Evolutionary conservation across 2,329 filamentous ascomycete species (phyloP).

Genomic region (Pestalotiopsis sp.): DNA sequence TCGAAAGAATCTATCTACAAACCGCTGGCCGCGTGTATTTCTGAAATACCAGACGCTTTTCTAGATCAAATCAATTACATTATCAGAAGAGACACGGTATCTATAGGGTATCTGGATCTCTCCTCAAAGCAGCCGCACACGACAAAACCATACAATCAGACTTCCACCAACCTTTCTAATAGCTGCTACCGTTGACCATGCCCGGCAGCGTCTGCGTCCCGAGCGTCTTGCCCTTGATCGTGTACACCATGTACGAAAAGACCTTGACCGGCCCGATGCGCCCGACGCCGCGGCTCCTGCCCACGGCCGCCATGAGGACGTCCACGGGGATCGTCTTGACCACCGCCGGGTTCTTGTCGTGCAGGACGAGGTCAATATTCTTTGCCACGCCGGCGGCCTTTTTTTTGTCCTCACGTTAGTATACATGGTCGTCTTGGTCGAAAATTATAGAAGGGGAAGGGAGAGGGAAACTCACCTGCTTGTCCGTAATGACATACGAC

Average conservation of each 20-base stretch:
- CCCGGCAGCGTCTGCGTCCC: constrained; percentile 45
- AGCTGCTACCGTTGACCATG: constrained; percentile 52
- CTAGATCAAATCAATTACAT: neutral
- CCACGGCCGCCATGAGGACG: constrained; percentile 49
- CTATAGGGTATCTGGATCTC: constrained; percentile 9
- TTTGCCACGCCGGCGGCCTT: constrained; percentile 53
- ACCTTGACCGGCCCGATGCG: constrained; percentile 49
- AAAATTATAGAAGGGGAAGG: neutral
- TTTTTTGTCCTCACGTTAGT: neutral
- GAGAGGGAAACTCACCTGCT: constrained; percentile 43
- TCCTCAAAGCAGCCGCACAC: neutral
- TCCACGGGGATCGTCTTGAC: constrained; percentile 54
- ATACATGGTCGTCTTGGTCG: neutral
- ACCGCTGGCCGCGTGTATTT: no score
- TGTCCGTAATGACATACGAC: constrained; percentile 47
- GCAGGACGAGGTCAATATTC: constrained; percentile 53
- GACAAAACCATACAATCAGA: neutral
- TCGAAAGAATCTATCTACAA: no score
- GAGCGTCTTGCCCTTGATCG: constrained; percentile 54
- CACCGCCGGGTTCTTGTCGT: constrained; percentile 42
- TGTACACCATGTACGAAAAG: constrained; percentile 54
- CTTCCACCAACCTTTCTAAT: constrained; percentile 29
- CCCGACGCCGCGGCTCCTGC: constrained; percentile 53
- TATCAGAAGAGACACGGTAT: neutral
- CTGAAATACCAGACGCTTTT: neutral